These are phyloP conservation scores for Calocybe gambosa DNA, from an alignment of 1,284 basidiomycete genomes.

Conservation along the genomic window DNA sequence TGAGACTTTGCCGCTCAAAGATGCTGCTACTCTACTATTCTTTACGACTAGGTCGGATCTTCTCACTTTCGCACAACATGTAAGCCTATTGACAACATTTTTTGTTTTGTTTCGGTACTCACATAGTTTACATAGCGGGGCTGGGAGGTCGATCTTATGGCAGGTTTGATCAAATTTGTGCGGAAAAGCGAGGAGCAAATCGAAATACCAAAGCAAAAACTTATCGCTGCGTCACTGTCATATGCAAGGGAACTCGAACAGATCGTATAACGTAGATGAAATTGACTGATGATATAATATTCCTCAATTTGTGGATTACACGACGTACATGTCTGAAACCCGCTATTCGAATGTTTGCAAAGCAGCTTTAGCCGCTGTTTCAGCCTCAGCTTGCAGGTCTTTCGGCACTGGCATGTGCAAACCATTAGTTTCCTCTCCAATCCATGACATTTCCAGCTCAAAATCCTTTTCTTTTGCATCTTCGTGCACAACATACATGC, in stretches of 20 bases:
- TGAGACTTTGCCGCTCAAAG: conserved; percentile 79
- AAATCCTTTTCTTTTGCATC: conserved; percentile 98
- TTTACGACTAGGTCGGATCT: conserved; percentile 78
- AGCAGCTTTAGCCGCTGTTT: conserved; percentile 83
- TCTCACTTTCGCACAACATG: conserved; percentile 71
- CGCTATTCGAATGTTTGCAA: conserved; percentile 80
- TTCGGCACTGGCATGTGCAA: conserved; percentile 81
- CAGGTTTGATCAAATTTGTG: conserved; percentile 54
- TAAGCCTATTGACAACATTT: conserved; percentile 24
- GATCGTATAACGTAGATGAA: conserved; percentile 60
- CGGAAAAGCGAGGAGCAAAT: conserved; percentile 70
- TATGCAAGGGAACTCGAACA: conserved; percentile 86
- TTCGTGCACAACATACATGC: conserved; percentile 96
- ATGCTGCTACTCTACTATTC: conserved; percentile 85
- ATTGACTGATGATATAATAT: neutral
- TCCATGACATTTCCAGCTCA: conserved; percentile 97
- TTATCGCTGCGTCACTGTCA: conserved; percentile 67
- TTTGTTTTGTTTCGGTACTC: conserved; percentile 3
- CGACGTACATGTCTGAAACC: conserved; percentile 1
- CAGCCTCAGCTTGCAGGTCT: conserved; percentile 82
- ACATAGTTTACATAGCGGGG: conserved; percentile 42
- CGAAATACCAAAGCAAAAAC: conserved; percentile 77
- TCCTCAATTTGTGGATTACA: conserved; percentile 13
- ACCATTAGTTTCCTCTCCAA: conserved; percentile 80
- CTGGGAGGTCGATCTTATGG: conserved; percentile 67